A percentile compares a stretch with the other conserved stretches of the same genome.
Conservation (phyloP, 2,329 filamentous ascomycete species). For the Penicillium sp. region DNA sequence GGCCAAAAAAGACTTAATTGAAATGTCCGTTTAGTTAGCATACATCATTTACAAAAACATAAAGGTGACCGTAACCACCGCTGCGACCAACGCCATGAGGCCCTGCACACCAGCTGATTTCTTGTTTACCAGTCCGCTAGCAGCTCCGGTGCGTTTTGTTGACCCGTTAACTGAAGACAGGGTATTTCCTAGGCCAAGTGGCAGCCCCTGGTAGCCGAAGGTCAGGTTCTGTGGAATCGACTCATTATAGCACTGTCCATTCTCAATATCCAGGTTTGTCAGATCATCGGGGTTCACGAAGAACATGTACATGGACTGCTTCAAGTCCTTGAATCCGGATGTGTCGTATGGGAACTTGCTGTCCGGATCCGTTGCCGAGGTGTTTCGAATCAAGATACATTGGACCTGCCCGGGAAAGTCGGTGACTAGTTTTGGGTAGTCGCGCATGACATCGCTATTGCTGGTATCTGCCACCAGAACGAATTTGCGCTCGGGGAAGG, state of each 20-base stretch:
- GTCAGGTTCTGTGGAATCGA: slow-evolving; percentile 68
- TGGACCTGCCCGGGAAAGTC: slow-evolving; percentile 69
- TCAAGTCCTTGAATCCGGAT: slow-evolving; percentile 63
- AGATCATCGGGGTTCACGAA: slow-evolving; percentile 71
- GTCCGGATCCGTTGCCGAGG: slow-evolving; percentile 62
- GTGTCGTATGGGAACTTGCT: slow-evolving; percentile 76
- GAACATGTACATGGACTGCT: slow-evolving; percentile 73
- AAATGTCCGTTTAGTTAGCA: background rate
- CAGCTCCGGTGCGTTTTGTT: slow-evolving; percentile 16
- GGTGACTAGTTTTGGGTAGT: slow-evolving; percentile 57
- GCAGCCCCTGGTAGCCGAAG: slow-evolving; percentile 59
- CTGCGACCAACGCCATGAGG: slow-evolving; percentile 3
- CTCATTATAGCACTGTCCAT: slow-evolving; percentile 65
- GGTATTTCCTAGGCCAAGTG: slow-evolving; percentile 7
- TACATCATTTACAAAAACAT: slow-evolving; percentile 9
- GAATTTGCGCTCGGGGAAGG: slow-evolving; percentile 72
- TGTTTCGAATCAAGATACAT: slow-evolving; percentile 76
- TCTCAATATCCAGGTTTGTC: slow-evolving; percentile 61
- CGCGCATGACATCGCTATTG: slow-evolving; percentile 72
- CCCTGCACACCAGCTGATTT: slow-evolving; percentile 1
- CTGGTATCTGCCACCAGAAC: slow-evolving; percentile 73
- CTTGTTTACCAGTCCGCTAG: slow-evolving; percentile 1
- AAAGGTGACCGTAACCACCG: slow-evolving; percentile 8
- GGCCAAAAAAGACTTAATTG: too few species aligned
- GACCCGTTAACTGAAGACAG: slow-evolving; percentile 12